Conservation (phyloP, 192 early-diverging fungal genomes). For the Chytriomyces sp. region DNA sequence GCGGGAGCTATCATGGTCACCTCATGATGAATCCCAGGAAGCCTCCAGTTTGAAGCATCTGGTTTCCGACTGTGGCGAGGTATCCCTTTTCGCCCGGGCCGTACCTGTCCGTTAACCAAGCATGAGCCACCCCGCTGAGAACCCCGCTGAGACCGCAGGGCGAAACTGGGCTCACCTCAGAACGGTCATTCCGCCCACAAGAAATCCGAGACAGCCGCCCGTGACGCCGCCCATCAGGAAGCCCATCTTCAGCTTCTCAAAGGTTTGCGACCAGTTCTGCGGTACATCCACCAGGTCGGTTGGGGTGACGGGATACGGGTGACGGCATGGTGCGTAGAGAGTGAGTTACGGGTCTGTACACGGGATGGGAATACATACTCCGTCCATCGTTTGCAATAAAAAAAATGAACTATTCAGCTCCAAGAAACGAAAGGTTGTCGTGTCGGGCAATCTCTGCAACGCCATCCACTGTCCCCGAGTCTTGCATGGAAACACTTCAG, state of each 20-base stretch:
- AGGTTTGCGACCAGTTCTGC: not conserved
- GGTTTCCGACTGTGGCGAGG: conserved; percentile 32
- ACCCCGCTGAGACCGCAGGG: too few species aligned
- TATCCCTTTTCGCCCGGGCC: conserved; percentile 34
- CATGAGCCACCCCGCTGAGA: too few species aligned
- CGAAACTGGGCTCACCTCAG: conserved; percentile 9
- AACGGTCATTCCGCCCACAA: conserved; percentile 29
- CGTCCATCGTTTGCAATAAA: not conserved
- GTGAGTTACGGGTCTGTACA: not conserved
- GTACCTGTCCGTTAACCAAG: conserved; percentile 10
- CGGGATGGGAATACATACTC: not conserved
- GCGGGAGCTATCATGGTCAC: not conserved
- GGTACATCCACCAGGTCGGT: too few species aligned
- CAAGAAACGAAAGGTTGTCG: conserved; percentile 34
- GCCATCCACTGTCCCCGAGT: not conserved
- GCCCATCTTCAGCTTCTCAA: conserved; percentile 24
- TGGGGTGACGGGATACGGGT: too few species aligned
- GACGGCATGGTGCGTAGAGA: not conserved
- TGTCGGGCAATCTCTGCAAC: conserved; percentile 86
- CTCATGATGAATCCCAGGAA: conserved; percentile 37
- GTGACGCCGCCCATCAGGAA: conserved; percentile 31
- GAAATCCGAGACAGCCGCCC: conserved; percentile 21
- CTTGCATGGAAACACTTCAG: not conserved
- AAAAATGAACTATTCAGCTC: not conserved
- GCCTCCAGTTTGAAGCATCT: conserved; percentile 41